These are phyloP conservation scores for Babesia caballi DNA, from an alignment of 169 alveolate species.

Conservation along the genomic window DNA sequence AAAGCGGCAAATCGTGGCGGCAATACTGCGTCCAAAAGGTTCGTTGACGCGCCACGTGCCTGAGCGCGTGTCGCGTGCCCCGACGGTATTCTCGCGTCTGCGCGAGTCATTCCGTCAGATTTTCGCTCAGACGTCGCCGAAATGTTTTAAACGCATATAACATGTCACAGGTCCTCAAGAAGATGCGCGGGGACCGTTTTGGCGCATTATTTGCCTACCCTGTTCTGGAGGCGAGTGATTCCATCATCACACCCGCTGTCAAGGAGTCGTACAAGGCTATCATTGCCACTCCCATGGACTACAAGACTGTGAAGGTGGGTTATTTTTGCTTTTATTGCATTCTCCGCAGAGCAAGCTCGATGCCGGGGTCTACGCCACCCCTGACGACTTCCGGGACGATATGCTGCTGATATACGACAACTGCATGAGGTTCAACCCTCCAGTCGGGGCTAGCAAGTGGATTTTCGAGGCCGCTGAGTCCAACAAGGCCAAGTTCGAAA, in stretches of 20 bases:
- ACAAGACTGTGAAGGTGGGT: slow-evolving; percentile 58
- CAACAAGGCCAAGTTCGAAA: slow-evolving; percentile 34
- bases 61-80: background rate
- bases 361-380: slow-evolving; percentile 12
- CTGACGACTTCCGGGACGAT: slow-evolving; percentile 55
- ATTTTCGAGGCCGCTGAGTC: slow-evolving; percentile 57
- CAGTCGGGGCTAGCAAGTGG: slow-evolving; percentile 60
- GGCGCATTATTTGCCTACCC: slow-evolving; percentile 58
- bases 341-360: slow-evolving; percentile 25
- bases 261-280: slow-evolving; percentile 47
- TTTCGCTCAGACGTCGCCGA: background rate
- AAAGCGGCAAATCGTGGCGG: slow-evolving; percentile 9
- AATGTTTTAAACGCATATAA: background rate
- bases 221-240: slow-evolving; percentile 64
- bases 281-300: slow-evolving; percentile 60
- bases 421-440: slow-evolving; percentile 63
- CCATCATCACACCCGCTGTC: slow-evolving; percentile 54
- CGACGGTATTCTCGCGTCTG: background rate
- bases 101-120: background rate
- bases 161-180: slow-evolving; percentile 44
- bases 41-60: background rate
- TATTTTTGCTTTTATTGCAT: background rate
- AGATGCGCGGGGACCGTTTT: slow-evolving; percentile 62
- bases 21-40: slow-evolving; percentile 35
- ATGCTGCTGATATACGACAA: slow-evolving; percentile 63